Evolutionary conservation across 257 asterid genomes (phyloP), one percentile per base, ranked within the genome.

Genomic region (Ajuga chamaepitys): DNA sequence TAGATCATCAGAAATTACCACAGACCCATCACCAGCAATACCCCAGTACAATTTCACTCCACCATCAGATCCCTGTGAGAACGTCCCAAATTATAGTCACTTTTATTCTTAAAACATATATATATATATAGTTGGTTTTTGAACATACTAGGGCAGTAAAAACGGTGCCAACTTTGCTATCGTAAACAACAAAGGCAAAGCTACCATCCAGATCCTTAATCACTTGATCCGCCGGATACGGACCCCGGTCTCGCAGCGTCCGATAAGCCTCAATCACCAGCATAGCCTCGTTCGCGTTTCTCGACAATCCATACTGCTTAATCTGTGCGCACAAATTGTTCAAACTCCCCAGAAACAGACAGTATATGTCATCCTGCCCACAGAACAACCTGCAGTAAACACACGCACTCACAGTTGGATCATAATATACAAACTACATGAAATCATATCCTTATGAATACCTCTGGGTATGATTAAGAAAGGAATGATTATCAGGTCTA

Each of bases 211-310:
- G 84, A 70, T 91, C 98, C 87, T 80, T 86, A 9, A 91, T 74
- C 22, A 91, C 94, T 46, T 86, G 98, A 40, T 88, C 94, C 1
- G 95, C 94, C n/a, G 98, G 98, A 48, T 88, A 88, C 0, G 97
- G 97, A 2, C 91, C 94, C 0, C 97, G 75, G 78, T 91, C 98
- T 9, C 98, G 65, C 7, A 91, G 85, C 0, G 98, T 88, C 56
- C 89, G 51, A 14, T 91, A 91, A 0, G 95, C 98, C 58, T 91
- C 94, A 22, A 88, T 86, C 37, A 84, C 89, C 3, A 88, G 73
- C 94, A 86, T 82, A 18, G 95, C 98, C 72, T 91, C 98, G n/a
- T 91, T 78, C 9, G 88, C 62, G 35, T 65, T 75, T 68, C 82
- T 84, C 5, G 95, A 64, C 18, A 88, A 58, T 11, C 98, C 95